Percentiles rank a stretch among this genome's conserved stretches.
These are phyloP conservation scores for Potentilla sterilis DNA, from an alignment of 306 rosid species.

Conservation along the genomic window DNA sequence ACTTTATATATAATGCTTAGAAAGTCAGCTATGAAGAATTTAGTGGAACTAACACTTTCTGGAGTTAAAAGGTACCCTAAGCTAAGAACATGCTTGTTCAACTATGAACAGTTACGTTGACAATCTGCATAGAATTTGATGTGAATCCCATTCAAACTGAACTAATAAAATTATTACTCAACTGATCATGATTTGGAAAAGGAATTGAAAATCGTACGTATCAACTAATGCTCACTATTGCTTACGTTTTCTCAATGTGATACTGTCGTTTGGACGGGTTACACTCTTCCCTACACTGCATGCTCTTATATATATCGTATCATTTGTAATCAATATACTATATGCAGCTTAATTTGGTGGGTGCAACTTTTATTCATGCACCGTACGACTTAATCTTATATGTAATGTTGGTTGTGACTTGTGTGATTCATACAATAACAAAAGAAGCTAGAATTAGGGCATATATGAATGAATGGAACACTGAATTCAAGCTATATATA, in stretches of 20 bases:
- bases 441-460: neutral
- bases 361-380: slow-evolving; percentile 11
- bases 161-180: neutral
- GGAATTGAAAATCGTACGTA: neutral
- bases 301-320: neutral
- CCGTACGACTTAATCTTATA: neutral
- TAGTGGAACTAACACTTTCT: neutral
- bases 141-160: neutral
- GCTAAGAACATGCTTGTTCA: neutral
- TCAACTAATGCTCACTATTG: neutral
- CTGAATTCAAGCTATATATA: neutral
- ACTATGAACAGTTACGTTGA: neutral
- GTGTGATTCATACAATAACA: neutral
- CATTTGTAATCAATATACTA: neutral
- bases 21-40: neutral
- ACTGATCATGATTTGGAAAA: neutral
- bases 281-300: slow-evolving; percentile 16
- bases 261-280: slow-evolving; percentile 12
- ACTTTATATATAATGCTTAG: neutral
- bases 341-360: slow-evolving; percentile 6
- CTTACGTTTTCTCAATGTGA: neutral
- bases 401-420: neutral
- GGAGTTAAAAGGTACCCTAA: neutral
- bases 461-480: neutral
- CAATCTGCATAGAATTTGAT: neutral